Percentiles rank a stretch among this genome's conserved stretches.
phyloP scores from a whole-genome alignment of 257 asterid species.

The Euphrasia confusa region DNA sequence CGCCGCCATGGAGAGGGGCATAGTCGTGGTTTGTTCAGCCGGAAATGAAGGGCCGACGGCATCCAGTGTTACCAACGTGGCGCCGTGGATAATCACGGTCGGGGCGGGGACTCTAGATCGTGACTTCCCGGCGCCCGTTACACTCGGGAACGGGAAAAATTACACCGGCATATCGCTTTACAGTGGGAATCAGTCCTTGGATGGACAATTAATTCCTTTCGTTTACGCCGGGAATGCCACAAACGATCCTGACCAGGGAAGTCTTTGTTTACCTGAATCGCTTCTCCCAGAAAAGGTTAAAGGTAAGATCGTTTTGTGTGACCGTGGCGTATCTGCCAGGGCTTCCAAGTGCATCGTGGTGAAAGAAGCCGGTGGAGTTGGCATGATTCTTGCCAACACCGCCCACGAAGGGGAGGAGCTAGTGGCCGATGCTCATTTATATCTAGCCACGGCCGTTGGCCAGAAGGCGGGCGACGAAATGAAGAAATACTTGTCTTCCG shows the following conservation, averaged over 20 bases:
- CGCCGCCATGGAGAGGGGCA: slow-evolving; percentile 84
- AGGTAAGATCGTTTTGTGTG: slow-evolving; percentile 68
- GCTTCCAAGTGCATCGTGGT: slow-evolving; percentile 66
- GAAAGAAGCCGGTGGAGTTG: slow-evolving; percentile 58
- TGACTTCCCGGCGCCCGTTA: slow-evolving; percentile 72
- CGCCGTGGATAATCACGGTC: slow-evolving; percentile 93
- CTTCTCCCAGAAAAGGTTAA: slow-evolving; percentile 54
- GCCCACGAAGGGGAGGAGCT: slow-evolving; percentile 67
- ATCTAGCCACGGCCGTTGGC: slow-evolving; percentile 64
- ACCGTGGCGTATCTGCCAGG: slow-evolving; percentile 59
- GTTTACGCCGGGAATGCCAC: slow-evolving; percentile 73
- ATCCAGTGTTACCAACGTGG: slow-evolving; percentile 58
- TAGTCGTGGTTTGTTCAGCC: slow-evolving; percentile 78
- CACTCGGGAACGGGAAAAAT: slow-evolving; percentile 69
- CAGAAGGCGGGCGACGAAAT: slow-evolving; percentile 40
- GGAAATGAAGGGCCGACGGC: slow-evolving; percentile 73
- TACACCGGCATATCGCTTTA: slow-evolving; percentile 59
- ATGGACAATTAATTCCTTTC: slow-evolving; percentile 50
- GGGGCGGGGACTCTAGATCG: slow-evolving; percentile 93
- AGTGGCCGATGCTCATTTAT: slow-evolving; percentile 73
- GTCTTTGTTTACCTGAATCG: slow-evolving; percentile 57
- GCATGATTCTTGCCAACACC: slow-evolving; percentile 62
- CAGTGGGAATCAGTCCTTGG: slow-evolving; percentile 26
- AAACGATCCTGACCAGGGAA: no score
- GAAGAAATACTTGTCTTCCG: slow-evolving; percentile 36